Conservation (phyloP, 202 grass and related monocot genomes). For the Digitaria exilis region DNA sequence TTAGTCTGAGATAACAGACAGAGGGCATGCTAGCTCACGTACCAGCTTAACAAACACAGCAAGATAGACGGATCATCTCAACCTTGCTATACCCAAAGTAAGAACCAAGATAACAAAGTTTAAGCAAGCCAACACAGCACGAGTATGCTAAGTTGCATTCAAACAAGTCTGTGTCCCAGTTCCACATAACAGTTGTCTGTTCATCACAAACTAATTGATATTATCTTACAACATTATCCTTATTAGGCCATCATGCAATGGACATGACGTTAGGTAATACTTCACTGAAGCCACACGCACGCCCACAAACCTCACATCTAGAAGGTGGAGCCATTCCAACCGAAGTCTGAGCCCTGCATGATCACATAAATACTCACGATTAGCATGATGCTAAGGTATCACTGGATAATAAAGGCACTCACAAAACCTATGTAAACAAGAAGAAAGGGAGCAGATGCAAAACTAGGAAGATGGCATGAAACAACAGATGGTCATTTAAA, state of each 20-base stretch:
- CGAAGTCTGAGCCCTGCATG: constrained; percentile 71
- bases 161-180: background rate
- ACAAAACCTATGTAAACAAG: background rate
- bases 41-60: no score
- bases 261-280: background rate
- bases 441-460: background rate
- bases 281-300: background rate
- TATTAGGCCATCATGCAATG: constrained; percentile 3
- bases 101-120: no score
- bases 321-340: constrained; percentile 86
- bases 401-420: background rate
- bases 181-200: background rate
- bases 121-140: background rate
- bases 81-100: no score
- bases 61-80: no score
- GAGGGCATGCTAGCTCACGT: background rate
- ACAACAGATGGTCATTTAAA: constrained; percentile 43
- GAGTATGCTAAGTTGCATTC: constrained; percentile 19
- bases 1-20: no score
- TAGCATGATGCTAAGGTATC: background rate
- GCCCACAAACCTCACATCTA: constrained; percentile 14
- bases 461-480: background rate
- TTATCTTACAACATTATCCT: constrained; percentile 14
- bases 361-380: background rate
- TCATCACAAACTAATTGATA: background rate